phyloP scores from a whole-genome alignment of 768 basidiomycete species.

The Boletus edulis region DNA sequence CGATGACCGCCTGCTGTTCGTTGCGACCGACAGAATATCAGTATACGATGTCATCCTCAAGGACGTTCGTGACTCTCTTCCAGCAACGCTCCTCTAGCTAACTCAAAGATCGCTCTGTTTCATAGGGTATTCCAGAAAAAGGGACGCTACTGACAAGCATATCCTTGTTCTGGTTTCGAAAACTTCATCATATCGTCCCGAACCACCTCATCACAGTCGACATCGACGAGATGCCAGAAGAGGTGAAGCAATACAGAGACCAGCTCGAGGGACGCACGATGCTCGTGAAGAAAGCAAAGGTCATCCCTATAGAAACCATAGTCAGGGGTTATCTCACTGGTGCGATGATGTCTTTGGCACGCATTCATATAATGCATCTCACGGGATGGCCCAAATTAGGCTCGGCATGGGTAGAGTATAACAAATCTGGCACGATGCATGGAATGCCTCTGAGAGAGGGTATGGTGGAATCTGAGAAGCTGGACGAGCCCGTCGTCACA shows the following conservation, averaged over 20 bases:
- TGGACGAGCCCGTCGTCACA: constrained; percentile 86
- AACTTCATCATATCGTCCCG: constrained; percentile 73
- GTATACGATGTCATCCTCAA: constrained; percentile 95
- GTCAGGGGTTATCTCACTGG: constrained; percentile 97
- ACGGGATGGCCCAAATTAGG: constrained; percentile 46
- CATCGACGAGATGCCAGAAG: constrained; percentile 79
- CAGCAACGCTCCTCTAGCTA: neutral
- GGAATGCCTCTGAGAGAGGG: constrained; percentile 74
- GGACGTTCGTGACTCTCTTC: constrained; percentile 60
- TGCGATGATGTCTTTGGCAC: constrained; percentile 33
- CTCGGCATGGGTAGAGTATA: constrained; percentile 95
- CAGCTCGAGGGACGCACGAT: constrained; percentile 85
- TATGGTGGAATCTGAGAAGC: constrained; percentile 79
- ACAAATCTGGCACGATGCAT: constrained; percentile 83
- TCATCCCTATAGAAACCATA: constrained; percentile 92
- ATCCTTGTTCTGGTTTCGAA: constrained; percentile 94
- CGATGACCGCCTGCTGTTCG: constrained; percentile 77
- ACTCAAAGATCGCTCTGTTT: neutral
- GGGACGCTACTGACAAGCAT: constrained; percentile 86
- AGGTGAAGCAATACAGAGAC: constrained; percentile 68
- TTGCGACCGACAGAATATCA: constrained; percentile 94
- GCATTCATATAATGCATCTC: constrained; percentile 1
- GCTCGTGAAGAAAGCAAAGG: constrained; percentile 86
- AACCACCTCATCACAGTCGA: constrained; percentile 85
- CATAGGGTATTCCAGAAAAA: constrained; percentile 91